These are phyloP conservation scores for Geoglossum glabrum DNA, from an alignment of 495 filamentous ascomycete species.

Conservation along the genomic window DNA sequence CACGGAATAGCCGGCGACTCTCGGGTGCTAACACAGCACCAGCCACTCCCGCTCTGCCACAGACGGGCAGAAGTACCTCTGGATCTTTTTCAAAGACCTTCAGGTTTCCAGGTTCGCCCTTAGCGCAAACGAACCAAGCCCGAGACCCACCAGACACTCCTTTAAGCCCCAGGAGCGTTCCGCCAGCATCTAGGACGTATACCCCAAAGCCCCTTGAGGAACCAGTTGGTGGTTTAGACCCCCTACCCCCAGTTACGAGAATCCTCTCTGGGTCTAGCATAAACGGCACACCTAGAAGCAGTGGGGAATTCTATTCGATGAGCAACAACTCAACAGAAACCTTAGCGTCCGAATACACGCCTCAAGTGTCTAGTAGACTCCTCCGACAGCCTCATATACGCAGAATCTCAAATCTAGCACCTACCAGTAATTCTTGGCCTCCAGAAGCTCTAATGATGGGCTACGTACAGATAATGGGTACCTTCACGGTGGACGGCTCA, in stretches of 20 bases:
- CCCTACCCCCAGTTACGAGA: slow-evolving; percentile 40
- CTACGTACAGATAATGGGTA: slow-evolving; percentile 84
- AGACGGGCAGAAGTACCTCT: slow-evolving; percentile 16
- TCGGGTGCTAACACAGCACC: slow-evolving; percentile 8
- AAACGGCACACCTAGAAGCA: slow-evolving; percentile 58
- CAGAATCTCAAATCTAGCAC: slow-evolving; percentile 36
- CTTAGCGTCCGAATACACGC: slow-evolving; percentile 72
- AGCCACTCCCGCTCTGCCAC: slow-evolving; percentile 19
- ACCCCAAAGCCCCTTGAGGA: slow-evolving; percentile 19
- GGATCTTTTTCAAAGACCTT: slow-evolving; percentile 33
- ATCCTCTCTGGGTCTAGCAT: slow-evolving; percentile 54
- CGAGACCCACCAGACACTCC: slow-evolving; percentile 6
- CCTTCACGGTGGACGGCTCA: slow-evolving; percentile 80
- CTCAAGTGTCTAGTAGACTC: slow-evolving; percentile 34
- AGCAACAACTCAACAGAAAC: slow-evolving; percentile 92
- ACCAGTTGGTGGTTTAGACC: slow-evolving; percentile 18
- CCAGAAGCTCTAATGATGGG: slow-evolving; percentile 91
- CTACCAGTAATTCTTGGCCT: slow-evolving; percentile 22
- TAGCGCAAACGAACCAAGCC: neutral
- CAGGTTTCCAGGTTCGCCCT: slow-evolving; percentile 40
- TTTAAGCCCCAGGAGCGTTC: slow-evolving; percentile 6
- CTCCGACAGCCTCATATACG: slow-evolving; percentile 36
- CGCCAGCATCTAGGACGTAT: slow-evolving; percentile 6
- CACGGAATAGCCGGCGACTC: neutral
- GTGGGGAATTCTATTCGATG: slow-evolving; percentile 81